Base-by-base conservation (phyloP, 2,329 filamentous ascomycete genomes). In the Aspergillus nomiae region DNA sequence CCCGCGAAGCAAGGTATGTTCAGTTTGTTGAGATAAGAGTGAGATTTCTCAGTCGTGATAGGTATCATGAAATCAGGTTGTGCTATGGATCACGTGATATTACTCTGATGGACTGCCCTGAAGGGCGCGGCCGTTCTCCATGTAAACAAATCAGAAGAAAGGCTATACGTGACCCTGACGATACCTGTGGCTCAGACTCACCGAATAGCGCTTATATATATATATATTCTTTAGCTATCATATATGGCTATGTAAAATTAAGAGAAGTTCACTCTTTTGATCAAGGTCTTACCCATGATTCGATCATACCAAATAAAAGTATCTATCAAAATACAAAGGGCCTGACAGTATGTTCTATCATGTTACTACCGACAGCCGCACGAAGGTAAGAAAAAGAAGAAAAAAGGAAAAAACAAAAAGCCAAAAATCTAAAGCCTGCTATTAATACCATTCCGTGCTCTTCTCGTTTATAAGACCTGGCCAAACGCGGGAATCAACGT, bases 401-500 rank as follows among this genome's bases (percentile, higher is more conserved):
- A 38, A 63, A 45, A 63, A 63, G 41, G 53, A 7, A 57, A 19
- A 19, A 41, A 10, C 3, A 41, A 41, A 41, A 41, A 19, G 38
- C 19, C 59, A 41, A 43, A 63, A 63, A 36, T 63, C 61, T 54
- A 63, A 64, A 59, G 63, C 51, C 57, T 61, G 61, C 65, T 63
- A 61, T 63, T 62, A 64, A 64, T 54, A 58, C 51, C 28, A 26
- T 32, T 59, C 26, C 26, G 51, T 21, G 38, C 26, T 56, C 26
- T 48, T 61, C 54, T 59, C 56, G 9, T 71, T 69, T 84, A 88
- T 77, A 88, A 80, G 63, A 89, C 77, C 78, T 88, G 87, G 74
- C 87, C 92, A 79, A 98, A 98, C 45, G 93, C 90, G 58, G 95
- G 95, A 76, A 99, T 99, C 73, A 99, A 85, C 34, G 95, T 98